These are phyloP conservation scores for Pyrenochaeta sp. DNA, from an alignment of 2,329 filamentous ascomycete species.

Conservation along the genomic window DNA sequence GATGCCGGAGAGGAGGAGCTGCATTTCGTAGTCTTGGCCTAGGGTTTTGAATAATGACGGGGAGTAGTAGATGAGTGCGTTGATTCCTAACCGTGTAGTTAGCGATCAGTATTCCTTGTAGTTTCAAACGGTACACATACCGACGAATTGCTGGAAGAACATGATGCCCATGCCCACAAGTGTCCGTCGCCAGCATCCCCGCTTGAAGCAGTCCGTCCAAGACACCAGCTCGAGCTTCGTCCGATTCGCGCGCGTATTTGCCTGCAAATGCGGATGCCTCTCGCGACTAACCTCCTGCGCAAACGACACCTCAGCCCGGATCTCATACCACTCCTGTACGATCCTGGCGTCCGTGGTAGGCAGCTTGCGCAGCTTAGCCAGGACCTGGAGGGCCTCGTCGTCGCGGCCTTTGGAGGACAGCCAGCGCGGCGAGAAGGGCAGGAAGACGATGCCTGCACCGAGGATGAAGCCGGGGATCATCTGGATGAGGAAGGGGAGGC, in stretches of 20 bases:
- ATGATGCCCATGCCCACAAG: conserved; percentile 50
- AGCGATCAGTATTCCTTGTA: too few relatives aligned
- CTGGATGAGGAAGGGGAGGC: conserved; percentile 58
- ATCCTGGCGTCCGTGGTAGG: conserved; percentile 59
- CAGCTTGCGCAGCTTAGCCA: conserved; percentile 59
- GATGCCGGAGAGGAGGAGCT: conserved; percentile 71
- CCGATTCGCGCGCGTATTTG: conserved; percentile 38
- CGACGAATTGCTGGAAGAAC: conserved; percentile 54
- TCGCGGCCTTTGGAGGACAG: conserved; percentile 54
- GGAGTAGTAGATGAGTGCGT: conserved; percentile 66
- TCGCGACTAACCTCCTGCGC: conserved; percentile 55
- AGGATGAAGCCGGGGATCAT: conserved; percentile 52
- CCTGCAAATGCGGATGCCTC: conserved; percentile 46
- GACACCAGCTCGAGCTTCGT: conserved; percentile 55
- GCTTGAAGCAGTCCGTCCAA: conserved; percentile 59
- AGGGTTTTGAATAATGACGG: conserved; percentile 67
- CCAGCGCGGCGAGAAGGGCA: conserved; percentile 66
- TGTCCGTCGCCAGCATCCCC: conserved; percentile 54
- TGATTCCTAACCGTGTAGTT: too few relatives aligned
- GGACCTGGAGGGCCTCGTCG: conserved; percentile 57
- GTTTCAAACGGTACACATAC: too few relatives aligned
- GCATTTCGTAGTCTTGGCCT: conserved; percentile 61
- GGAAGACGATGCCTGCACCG: conserved; percentile 52
- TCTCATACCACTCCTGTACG: conserved; percentile 60
- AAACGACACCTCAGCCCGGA: conserved; percentile 62